Evolutionary conservation across 805 yeast species (phyloP).

Genomic region (Pichia rugopelliculosa): DNA sequence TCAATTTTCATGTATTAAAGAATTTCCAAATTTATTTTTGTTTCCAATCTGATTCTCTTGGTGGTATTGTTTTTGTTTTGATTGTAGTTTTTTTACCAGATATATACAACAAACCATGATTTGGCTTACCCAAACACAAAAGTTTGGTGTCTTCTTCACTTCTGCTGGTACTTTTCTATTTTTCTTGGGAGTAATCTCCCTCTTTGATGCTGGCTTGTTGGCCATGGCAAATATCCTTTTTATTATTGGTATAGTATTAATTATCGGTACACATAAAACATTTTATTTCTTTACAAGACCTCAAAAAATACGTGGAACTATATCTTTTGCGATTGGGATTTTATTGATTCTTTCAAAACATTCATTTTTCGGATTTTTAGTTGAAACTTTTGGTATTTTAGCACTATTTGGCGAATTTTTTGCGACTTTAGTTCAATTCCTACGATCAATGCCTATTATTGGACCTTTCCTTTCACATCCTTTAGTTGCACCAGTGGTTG

Average conservation of each 20-base stretch:
- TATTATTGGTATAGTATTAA: constrained; percentile 72
- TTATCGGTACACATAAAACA: constrained; percentile 85
- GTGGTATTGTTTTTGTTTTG: not conserved
- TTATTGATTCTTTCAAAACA: constrained; percentile 63
- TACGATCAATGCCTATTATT: constrained; percentile 79
- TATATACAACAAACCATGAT: constrained; percentile 31
- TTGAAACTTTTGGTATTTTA: constrained; percentile 85
- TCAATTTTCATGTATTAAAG: not conserved
- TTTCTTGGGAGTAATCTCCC: constrained; percentile 71
- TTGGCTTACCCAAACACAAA: constrained; percentile 73
- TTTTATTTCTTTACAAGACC: constrained; percentile 79
- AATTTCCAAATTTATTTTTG: not conserved
- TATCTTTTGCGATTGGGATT: constrained; percentile 73
- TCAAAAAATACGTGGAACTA: constrained; percentile 75
- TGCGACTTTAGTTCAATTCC: constrained; percentile 77
- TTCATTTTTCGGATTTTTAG: constrained; percentile 76
- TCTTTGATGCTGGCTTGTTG: constrained; percentile 81
- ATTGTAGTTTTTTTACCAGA: too few species aligned
- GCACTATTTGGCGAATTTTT: constrained; percentile 89
- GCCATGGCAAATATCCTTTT: constrained; percentile 85
- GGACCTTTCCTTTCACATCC: constrained; percentile 85
- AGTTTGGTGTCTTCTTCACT: constrained; percentile 88
- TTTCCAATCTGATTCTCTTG: not conserved
- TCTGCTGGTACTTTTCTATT: constrained; percentile 78
- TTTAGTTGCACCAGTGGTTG: constrained; percentile 66